Evolutionary conservation across 495 filamentous ascomycete species (phyloP), one percentile per base, ranked within the genome.

Genomic region (Sphaerosporella brunnea): DNA sequence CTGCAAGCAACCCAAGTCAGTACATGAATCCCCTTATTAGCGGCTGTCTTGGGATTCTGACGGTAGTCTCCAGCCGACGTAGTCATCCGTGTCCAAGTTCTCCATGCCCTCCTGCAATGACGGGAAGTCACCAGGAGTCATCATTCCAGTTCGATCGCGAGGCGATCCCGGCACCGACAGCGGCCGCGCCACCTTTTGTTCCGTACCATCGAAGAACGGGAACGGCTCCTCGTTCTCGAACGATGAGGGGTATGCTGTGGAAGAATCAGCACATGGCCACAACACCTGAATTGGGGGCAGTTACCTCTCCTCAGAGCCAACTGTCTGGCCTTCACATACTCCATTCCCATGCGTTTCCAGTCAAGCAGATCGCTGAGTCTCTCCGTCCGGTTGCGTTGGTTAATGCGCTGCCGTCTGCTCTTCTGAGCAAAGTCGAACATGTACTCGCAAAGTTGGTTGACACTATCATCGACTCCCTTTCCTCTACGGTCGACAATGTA

Each of bases 261-360:
- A 37, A 5, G 35, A 4, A 18, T 37, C 15, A 37, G 35, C 35
- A 9, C 11, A 11, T 13, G 40, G 26, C 13, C 1, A 1, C 8
- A 18, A 18, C 10, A 46, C 34, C 19, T 8, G 2, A 26, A 43
- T 45, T 25, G 41, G 35, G 15, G 26, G 51, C 4, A 23, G 2
- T 53, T 65, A 78, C 76, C 75, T 72, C 90, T 75, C 48, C 90
- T 70, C 51, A 97, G 67, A 11, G 90, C 90, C 49, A 97, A 64
- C 64, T 96, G 92, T 28, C 90, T 75, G 26, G 90, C 90, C 67
- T 97, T 97, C 65, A 94, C 82, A 54, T 97, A 97, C 64, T 97
- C 90, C 81, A 95, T 75, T 9, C 90, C 90, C 90, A 97, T 97
- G 34, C 90, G 72, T 71, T 97, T 97, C 90, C 90, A 97, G 64